Conservation (phyloP, 2,329 filamentous ascomycete species). For the Byssoonygena ceratinophila region DNA sequence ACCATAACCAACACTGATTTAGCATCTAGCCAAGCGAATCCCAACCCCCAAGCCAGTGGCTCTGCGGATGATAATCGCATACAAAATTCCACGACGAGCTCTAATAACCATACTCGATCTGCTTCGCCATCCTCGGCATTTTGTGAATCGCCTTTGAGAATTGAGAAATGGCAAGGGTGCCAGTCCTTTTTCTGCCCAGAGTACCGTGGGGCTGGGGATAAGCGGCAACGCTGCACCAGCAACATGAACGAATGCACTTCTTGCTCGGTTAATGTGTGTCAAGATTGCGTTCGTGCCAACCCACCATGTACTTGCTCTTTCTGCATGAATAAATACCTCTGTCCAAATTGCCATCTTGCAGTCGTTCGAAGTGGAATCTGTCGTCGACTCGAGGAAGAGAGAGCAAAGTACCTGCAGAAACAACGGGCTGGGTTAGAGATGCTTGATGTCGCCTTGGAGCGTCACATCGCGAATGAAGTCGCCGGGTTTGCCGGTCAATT, state of each 20-base stretch:
- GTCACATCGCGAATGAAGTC: slow-evolving; percentile 35
- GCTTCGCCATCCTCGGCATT: slow-evolving; percentile 33
- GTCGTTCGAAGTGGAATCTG: slow-evolving; percentile 33
- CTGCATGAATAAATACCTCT: slow-evolving; percentile 36
- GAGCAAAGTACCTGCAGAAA: slow-evolving; percentile 26
- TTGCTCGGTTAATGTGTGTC: slow-evolving; percentile 39
- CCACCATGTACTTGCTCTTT: slow-evolving; percentile 38
- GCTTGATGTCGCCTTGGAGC: slow-evolving; percentile 32
- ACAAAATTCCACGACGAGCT: slow-evolving; percentile 13
- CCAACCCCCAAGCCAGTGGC: neutral
- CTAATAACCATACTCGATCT: slow-evolving; percentile 31
- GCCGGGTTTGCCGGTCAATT: slow-evolving; percentile 35
- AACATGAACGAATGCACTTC: slow-evolving; percentile 37
- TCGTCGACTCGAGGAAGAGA: slow-evolving; percentile 32
- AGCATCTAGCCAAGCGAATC: neutral
- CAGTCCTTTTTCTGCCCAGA: slow-evolving; percentile 41
- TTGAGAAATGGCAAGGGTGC: slow-evolving; percentile 38
- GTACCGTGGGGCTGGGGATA: slow-evolving; percentile 35
- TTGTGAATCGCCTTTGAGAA: slow-evolving; percentile 30
- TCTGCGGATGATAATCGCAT: neutral
- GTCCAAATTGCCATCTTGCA: slow-evolving; percentile 35
- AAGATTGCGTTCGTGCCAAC: slow-evolving; percentile 33
- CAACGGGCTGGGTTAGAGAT: slow-evolving; percentile 34
- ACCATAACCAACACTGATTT: neutral
- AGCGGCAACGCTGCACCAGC: slow-evolving; percentile 37